phyloP scores from a whole-genome alignment of 371 early-diverging fungal genomes.

The Mortierella sp. region DNA sequence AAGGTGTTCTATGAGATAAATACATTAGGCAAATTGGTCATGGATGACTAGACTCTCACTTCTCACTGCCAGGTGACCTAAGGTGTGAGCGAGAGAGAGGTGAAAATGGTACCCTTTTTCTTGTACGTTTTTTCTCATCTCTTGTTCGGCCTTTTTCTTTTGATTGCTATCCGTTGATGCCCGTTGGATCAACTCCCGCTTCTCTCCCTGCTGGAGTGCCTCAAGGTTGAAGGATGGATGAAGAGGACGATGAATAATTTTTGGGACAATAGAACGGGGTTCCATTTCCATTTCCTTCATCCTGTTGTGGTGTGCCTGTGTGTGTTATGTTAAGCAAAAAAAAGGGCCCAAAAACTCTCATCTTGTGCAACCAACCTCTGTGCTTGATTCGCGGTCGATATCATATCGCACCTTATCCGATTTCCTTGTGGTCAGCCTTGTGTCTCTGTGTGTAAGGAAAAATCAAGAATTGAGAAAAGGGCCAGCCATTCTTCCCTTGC shows the following conservation, averaged over 20 bases:
- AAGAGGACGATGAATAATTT: background rate
- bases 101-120: background rate
- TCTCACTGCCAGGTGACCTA: background rate
- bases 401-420: slow-evolving; percentile 11
- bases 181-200: background rate
- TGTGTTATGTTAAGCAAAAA: background rate
- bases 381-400: background rate
- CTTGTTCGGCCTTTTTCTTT: background rate
- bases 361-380: background rate
- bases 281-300: background rate
- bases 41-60: background rate
- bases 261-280: background rate
- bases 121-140: background rate
- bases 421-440: background rate
- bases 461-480: background rate
- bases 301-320: background rate
- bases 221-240: background rate
- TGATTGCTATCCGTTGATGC: background rate
- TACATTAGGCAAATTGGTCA: background rate
- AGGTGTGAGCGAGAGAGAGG: background rate
- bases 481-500: background rate
- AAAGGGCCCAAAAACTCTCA: background rate
- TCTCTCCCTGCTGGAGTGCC: background rate
- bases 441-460: background rate
- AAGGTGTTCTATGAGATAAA: background rate